These are phyloP conservation scores for Ophiostoma populinum DNA, from an alignment of 2,329 filamentous ascomycete species.

Conservation along the genomic window DNA sequence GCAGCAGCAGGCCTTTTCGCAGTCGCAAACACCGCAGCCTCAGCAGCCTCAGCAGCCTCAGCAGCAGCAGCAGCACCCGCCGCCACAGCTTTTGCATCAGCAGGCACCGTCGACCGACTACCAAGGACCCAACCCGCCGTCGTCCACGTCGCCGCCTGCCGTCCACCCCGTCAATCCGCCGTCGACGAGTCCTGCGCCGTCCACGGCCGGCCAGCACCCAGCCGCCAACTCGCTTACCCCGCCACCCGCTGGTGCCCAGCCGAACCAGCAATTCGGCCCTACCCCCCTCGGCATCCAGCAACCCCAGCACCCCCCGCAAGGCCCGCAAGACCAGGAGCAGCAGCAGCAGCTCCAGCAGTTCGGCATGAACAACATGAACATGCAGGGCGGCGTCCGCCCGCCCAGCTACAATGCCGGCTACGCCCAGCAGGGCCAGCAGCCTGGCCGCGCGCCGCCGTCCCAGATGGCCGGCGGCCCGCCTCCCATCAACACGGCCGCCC, in stretches of 20 bases:
- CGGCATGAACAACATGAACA: slow-evolving; percentile 43
- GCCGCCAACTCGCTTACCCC: slow-evolving; percentile 3
- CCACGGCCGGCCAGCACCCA: slow-evolving; percentile 4
- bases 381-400: slow-evolving; percentile 35
- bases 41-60: background rate
- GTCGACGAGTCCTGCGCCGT: slow-evolving; percentile 15
- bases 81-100: slow-evolving; percentile 17
- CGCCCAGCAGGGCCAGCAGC: slow-evolving; percentile 17
- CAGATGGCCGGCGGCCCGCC: slow-evolving; percentile 48
- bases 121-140: slow-evolving; percentile 3
- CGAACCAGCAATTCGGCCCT: slow-evolving; percentile 5
- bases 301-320: too few species aligned
- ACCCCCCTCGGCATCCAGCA: slow-evolving; percentile 18
- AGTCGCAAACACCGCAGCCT: slow-evolving; percentile 11
- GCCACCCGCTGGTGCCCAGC: slow-evolving; percentile 4
- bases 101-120: slow-evolving; percentile 13
- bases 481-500: slow-evolving; percentile 48
- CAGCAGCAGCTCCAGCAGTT: slow-evolving; percentile 19
- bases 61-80: slow-evolving; percentile 5
- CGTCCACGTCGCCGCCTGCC: slow-evolving; percentile 16
- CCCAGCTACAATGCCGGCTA: slow-evolving; percentile 46
- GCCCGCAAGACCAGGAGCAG: slow-evolving; percentile 2
- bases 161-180: slow-evolving; percentile 28
- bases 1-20: slow-evolving; percentile 10
- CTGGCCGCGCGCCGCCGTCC: slow-evolving; percentile 35